Conservation (phyloP, 2,329 filamentous ascomycete genomes). For the Fusarium buharicum region DNA sequence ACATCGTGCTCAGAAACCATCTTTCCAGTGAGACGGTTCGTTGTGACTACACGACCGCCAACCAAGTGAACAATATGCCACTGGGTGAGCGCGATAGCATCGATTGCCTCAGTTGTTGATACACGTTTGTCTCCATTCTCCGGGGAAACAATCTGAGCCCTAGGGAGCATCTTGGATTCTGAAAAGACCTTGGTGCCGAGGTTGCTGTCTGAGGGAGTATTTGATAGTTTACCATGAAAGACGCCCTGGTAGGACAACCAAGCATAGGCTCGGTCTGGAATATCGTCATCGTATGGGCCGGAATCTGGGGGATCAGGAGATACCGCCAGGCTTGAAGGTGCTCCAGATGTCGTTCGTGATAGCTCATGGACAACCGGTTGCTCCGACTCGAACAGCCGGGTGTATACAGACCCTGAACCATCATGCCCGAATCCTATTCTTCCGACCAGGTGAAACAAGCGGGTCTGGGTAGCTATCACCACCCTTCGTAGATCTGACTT, state of each 20-base stretch:
- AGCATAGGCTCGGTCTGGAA: constrained; percentile 80
- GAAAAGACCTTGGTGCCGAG: constrained; percentile 80
- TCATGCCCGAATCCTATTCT: constrained; percentile 80
- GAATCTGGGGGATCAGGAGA: constrained; percentile 77
- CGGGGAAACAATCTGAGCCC: constrained; percentile 75
- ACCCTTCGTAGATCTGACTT: constrained; percentile 78
- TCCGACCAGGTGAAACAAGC: constrained; percentile 83
- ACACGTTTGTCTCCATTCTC: constrained; percentile 73
- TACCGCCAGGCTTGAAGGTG: constrained; percentile 73
- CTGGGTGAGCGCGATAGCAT: constrained; percentile 85
- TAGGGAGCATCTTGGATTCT: constrained; percentile 80
- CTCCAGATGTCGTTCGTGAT: constrained; percentile 64
- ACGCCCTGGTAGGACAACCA: constrained; percentile 92
- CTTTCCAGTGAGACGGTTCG: constrained; percentile 86
- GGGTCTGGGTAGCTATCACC: constrained; percentile 80
- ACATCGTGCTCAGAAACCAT: constrained; percentile 90
- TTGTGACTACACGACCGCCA: constrained; percentile 82
- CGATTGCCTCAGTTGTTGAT: constrained; percentile 75
- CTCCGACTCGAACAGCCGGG: constrained; percentile 87
- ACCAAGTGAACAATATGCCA: constrained; percentile 91
- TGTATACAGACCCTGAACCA: constrained; percentile 85
- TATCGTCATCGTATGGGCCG: constrained; percentile 65
- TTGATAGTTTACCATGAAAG: constrained; percentile 83
- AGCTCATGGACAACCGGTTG: constrained; percentile 81
- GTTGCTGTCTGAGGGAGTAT: constrained; percentile 66